These are phyloP conservation scores for Penium margaritaceum DNA, from an alignment of 139 green algal species.

Conservation along the genomic window DNA sequence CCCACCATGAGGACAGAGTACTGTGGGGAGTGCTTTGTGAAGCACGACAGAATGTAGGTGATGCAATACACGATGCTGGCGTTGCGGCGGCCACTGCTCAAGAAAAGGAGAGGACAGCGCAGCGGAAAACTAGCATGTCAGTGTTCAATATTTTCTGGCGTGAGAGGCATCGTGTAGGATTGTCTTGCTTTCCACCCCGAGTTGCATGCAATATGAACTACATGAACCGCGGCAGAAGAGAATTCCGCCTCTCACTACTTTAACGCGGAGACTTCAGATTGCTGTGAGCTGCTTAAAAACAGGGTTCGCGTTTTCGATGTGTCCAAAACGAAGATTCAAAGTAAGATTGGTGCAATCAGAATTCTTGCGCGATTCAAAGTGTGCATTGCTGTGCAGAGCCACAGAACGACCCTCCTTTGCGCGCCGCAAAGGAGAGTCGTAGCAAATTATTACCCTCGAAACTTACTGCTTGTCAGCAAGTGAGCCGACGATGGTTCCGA, in stretches of 20 bases:
- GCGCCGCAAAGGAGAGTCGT: background rate
- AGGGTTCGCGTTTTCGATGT: no score
- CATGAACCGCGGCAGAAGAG: background rate
- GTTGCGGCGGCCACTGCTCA: slow-evolving; percentile 69
- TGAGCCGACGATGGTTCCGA: slow-evolving; percentile 87
- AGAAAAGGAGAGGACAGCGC: background rate
- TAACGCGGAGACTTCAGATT: no score
- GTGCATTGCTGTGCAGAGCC: background rate
- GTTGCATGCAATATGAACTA: background rate
- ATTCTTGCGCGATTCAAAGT: background rate
- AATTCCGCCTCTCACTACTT: no score
- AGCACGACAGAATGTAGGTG: slow-evolving; percentile 77
- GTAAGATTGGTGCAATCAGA: background rate
- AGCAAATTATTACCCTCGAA: background rate
- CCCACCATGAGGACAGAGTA: slow-evolving; percentile 84
- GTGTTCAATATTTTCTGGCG: background rate
- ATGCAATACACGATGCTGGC: slow-evolving; percentile 78
- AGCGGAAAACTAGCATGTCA: background rate
- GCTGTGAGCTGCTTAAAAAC: no score
- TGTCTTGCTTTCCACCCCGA: background rate
- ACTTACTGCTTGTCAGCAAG: slow-evolving; percentile 78
- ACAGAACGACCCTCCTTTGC: background rate
- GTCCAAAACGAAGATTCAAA: background rate
- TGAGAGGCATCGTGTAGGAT: background rate
- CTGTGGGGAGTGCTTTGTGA: slow-evolving; percentile 88